These are phyloP conservation scores for Dryas alaskensis DNA, from an alignment of 306 rosid species.

Conservation along the genomic window DNA sequence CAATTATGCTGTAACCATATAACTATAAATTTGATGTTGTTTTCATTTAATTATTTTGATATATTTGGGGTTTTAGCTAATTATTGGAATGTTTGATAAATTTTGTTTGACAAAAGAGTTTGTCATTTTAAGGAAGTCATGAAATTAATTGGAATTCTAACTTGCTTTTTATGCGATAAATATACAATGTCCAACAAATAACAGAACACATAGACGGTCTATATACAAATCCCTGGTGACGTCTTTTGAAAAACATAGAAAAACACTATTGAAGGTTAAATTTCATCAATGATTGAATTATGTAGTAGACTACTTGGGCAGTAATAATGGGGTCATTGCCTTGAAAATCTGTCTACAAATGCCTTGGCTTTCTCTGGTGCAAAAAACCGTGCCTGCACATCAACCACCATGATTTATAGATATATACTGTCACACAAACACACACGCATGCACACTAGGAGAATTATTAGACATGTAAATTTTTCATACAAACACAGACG, in stretches of 20 bases:
- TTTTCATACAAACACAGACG: neutral
- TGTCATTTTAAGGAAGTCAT: too few species aligned
- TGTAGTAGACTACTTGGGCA: neutral
- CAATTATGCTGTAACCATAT: too few species aligned
- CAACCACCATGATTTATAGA: neutral
- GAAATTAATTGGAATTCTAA: too few species aligned
- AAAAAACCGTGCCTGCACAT: conserved; percentile 79
- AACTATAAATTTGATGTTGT: too few species aligned
- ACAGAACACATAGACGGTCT: too few species aligned
- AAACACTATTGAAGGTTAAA: neutral
- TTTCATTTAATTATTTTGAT: too few species aligned
- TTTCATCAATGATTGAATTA: neutral
- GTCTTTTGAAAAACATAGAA: neutral
- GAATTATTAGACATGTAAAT: neutral
- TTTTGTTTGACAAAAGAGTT: too few species aligned
- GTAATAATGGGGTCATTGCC: conserved; percentile 18
- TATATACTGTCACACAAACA: neutral
- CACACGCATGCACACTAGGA: neutral
- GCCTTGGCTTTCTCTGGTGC: conserved; percentile 85
- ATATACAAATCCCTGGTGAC: too few species aligned
- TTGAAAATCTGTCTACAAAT: conserved; percentile 73
- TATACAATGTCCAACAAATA: too few species aligned
- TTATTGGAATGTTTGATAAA: too few species aligned
- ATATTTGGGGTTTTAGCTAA: too few species aligned
- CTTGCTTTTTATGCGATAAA: too few species aligned